Percentiles rank a stretch among this genome's conserved stretches.
phyloP scores from a whole-genome alignment of 495 filamentous ascomycete genomes.

The Trichoderma erinaceum region DNA sequence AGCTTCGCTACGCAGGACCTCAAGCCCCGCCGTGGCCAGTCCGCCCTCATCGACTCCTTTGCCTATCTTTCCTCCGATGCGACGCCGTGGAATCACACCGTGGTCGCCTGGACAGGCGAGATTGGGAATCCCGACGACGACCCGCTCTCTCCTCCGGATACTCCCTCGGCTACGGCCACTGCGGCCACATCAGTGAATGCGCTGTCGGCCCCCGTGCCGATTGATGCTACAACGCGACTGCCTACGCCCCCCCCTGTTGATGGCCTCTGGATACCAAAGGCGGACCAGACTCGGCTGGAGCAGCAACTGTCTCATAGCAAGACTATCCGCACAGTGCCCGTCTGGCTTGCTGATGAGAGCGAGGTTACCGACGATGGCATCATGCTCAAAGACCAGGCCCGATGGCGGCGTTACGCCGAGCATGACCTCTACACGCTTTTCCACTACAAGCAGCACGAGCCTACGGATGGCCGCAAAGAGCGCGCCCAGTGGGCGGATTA shows the following conservation, averaged over 20 bases:
- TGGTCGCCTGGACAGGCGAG: slow-evolving; percentile 92
- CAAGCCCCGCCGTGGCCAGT: slow-evolving; percentile 71
- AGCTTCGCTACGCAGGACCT: slow-evolving; percentile 49
- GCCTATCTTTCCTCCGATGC: slow-evolving; percentile 71
- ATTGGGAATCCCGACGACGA: slow-evolving; percentile 52
- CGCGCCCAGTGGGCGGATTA: slow-evolving; percentile 86
- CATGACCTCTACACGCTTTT: slow-evolving; percentile 82
- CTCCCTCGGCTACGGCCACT: slow-evolving; percentile 38
- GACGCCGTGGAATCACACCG: slow-evolving; percentile 74
- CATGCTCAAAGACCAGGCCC: slow-evolving; percentile 64
- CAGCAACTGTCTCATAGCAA: slow-evolving; percentile 59
- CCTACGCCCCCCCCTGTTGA: slow-evolving; percentile 53
- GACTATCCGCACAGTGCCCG: slow-evolving; percentile 60
- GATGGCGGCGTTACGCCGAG: slow-evolving; percentile 86
- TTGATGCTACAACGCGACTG: slow-evolving; percentile 51
- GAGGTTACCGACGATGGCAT: slow-evolving; percentile 59
- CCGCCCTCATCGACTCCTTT: slow-evolving; percentile 83
- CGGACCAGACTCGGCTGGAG: slow-evolving; percentile 65
- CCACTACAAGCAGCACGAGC: slow-evolving; percentile 89
- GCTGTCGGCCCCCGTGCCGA: slow-evolving; percentile 64
- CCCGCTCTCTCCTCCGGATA: slow-evolving; percentile 30
- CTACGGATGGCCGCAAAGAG: slow-evolving; percentile 73
- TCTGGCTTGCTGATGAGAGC: slow-evolving; percentile 73
- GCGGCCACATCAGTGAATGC: slow-evolving; percentile 44
- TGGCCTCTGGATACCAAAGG: slow-evolving; percentile 54